Evolutionary conservation across 148 eudicot species (phyloP), one percentile per base, ranked within the genome.

Genomic region (Suaeda aralocaspica): DNA sequence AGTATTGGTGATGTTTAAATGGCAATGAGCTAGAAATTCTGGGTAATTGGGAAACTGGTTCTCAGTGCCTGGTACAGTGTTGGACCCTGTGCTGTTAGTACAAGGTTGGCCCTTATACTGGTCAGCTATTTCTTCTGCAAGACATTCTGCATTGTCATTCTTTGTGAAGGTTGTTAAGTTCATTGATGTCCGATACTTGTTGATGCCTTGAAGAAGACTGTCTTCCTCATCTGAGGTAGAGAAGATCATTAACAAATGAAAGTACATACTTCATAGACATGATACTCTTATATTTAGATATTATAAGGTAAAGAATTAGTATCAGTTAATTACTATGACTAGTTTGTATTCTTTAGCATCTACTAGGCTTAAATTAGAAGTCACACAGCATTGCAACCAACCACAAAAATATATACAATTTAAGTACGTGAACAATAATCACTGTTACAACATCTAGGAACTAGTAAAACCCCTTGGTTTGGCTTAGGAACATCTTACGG

Each of bases 51-150:
- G 29, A 34, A 84, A 70, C 26, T 86, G 84, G 25, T 81, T 79
- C 75, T 88, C 91, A 12, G 89, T 86, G 51, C 96, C 96, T 13
- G 82, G 91, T n/a, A 88, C 79, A 11, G 91, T 83, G 74, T 83
- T 73, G 77, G 92, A 49, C 15, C 92, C 90, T 2, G 90, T 82
- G 9, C 82, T 60, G 78, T 88, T 90, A 48, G 90, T 83, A 63
- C 96, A 90, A 9, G 92, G 89, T 72, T 80, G 90, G 45, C 67
- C 42, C 63, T 87, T 83, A 78, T 67, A 88, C 63, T 86, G 87
- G 61, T 88, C 89, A 2, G 90, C 92, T 6, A 90, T 67, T 78
- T 87, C 73, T 33, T 71, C 82, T 3, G 96, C 96, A 48, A 86
- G 81, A 77, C 96, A 90, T 49, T 82, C 84, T 45, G 96, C 96